A percentile compares a stretch with the other conserved stretches of the same genome.
Conservation (phyloP, 2,329 filamentous ascomycete species). For the Stromatinia cepivora region DNA sequence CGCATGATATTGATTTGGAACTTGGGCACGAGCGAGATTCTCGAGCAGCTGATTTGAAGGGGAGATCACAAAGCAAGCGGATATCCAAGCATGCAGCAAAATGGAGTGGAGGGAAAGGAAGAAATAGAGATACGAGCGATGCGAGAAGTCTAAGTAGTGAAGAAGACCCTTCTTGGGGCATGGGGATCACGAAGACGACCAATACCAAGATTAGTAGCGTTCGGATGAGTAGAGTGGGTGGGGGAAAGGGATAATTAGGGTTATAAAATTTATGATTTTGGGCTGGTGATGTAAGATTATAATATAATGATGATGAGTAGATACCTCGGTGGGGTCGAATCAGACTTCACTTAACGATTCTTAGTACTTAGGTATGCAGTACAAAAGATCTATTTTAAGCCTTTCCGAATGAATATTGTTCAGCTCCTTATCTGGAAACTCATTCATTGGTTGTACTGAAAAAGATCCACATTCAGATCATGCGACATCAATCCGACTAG, state of each 20-base stretch:
- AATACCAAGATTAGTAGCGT: conserved; percentile 13
- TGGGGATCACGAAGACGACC: conserved; percentile 17
- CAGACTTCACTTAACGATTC: neutral
- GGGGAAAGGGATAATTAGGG: neutral
- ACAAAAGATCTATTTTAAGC: neutral
- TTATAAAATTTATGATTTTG: neutral
- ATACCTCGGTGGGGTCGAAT: conserved; percentile 7
- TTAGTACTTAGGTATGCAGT: neutral
- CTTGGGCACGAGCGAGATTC: neutral
- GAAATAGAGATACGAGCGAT: neutral
- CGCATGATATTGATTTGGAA: conserved; percentile 11
- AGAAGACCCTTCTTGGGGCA: neutral
- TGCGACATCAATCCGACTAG: too few relatives aligned
- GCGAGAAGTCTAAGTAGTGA: conserved; percentile 2
- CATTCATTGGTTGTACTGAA: neutral
- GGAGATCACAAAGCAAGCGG: neutral
- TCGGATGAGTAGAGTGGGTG: conserved; percentile 1
- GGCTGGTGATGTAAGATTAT: neutral
- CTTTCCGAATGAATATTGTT: neutral
- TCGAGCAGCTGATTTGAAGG: neutral
- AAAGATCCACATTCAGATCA: neutral
- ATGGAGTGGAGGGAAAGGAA: neutral
- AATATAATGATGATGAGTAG: conserved; percentile 13
- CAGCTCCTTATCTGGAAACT: neutral
- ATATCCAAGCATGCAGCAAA: neutral